Percentiles rank a stretch among this genome's conserved stretches.
Evolutionary conservation across 305 asterid species (phyloP).

Genomic region (Striga hermonthica): DNA sequence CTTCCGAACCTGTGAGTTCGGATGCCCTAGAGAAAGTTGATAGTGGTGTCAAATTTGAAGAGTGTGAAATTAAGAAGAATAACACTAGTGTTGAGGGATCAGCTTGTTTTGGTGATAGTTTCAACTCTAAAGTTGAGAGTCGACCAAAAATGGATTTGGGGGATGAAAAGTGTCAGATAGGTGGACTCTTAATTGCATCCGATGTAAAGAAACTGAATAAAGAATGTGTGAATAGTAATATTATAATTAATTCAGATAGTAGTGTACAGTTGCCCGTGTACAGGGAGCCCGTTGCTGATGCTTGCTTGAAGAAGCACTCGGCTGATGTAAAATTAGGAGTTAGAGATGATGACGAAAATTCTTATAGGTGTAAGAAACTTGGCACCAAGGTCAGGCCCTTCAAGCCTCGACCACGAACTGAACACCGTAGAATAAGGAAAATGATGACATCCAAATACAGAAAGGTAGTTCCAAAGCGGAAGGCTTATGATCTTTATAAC

Average conservation of each 20-base stretch:
- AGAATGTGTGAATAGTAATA: conserved; percentile 58
- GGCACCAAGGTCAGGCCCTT: conserved; percentile 58
- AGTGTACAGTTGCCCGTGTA: conserved; percentile 84
- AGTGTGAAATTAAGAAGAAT: conserved; percentile 31
- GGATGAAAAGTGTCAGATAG: conserved; percentile 41
- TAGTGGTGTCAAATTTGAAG: conserved; percentile 50
- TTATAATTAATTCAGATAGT: conserved; percentile 55
- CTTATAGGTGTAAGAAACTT: conserved; percentile 54
- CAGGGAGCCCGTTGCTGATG: conserved; percentile 58
- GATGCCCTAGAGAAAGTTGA: conserved; percentile 45
- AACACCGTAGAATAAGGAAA: conserved; percentile 62
- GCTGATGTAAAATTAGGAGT: conserved; percentile 74
- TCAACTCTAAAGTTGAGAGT: conserved; percentile 36
- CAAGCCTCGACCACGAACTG: conserved; percentile 51
- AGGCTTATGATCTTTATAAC: conserved; percentile 46
- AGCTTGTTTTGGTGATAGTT: conserved; percentile 32
- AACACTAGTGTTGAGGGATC: conserved; percentile 32
- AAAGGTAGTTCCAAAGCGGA: conserved; percentile 62
- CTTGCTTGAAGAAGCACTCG: conserved; percentile 63
- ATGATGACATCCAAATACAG: conserved; percentile 66
- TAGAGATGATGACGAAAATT: conserved; percentile 97
- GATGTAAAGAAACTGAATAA: conserved; percentile 51
- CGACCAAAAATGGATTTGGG: conserved; percentile 37
- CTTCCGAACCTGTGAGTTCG: conserved; percentile 40
- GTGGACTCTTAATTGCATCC: conserved; percentile 42